Evolutionary conservation across 1,139 yeast species (phyloP).

Genomic region (Yamadazyma buinensis): DNA sequence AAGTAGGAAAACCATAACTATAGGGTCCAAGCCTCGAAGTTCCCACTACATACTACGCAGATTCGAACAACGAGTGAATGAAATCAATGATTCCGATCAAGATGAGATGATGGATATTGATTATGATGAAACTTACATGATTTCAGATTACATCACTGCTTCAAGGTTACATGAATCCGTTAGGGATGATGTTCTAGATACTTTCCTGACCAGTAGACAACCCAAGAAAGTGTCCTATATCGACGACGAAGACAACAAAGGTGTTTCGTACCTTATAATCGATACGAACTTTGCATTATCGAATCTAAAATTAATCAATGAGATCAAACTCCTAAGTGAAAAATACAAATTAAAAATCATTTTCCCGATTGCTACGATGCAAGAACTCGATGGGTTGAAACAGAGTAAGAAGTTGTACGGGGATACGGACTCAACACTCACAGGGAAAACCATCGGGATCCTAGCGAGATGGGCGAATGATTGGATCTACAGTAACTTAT

Average conservation of each 20-base stretch:
- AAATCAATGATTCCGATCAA: slow-evolving; percentile 21
- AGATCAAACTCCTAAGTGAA: slow-evolving; percentile 36
- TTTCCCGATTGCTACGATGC: slow-evolving; percentile 66
- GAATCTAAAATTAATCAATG: slow-evolving; percentile 55
- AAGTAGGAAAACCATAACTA: slow-evolving; percentile 27
- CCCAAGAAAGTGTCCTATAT: neutral
- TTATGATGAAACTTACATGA: slow-evolving; percentile 41
- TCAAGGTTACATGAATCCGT: slow-evolving; percentile 11
- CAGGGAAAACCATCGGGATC: slow-evolving; percentile 41
- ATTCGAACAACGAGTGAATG: slow-evolving; percentile 32
- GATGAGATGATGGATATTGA: slow-evolving; percentile 48
- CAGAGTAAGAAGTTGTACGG: slow-evolving; percentile 23
- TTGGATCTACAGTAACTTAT: slow-evolving; percentile 70
- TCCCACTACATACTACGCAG: slow-evolving; percentile 24
- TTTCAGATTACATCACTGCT: slow-evolving; percentile 38
- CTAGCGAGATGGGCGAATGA: slow-evolving; percentile 73
- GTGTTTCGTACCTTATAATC: slow-evolving; percentile 44
- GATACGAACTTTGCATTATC: slow-evolving; percentile 79
- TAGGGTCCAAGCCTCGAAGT: slow-evolving; percentile 23
- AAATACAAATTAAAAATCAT: slow-evolving; percentile 49
- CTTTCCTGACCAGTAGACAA: neutral
- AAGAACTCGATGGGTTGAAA: slow-evolving; percentile 80
- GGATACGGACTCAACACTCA: slow-evolving; percentile 6
- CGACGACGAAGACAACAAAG: neutral
- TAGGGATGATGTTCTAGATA: neutral